A percentile compares a stretch with the other conserved stretches of the same genome.
Conservation (phyloP, 176 grass and related monocot genomes). For the Hyparrhenia diplandra region DNA sequence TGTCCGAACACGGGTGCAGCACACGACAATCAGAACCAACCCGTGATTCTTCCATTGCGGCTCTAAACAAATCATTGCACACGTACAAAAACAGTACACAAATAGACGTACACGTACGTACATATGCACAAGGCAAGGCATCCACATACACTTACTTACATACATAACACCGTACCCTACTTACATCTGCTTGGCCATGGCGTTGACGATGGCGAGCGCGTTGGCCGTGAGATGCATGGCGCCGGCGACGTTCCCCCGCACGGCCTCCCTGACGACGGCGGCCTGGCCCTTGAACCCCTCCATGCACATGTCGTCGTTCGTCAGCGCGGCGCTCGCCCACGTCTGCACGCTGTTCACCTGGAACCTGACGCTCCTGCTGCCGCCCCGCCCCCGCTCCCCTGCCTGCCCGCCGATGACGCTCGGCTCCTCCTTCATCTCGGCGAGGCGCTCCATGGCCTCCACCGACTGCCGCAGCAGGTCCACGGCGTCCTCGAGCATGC, state of each 20-base stretch:
- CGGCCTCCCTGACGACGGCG: constrained; percentile 23
- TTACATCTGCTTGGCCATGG: constrained; percentile 33
- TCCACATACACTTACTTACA: neutral
- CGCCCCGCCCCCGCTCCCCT: no score
- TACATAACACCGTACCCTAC: neutral
- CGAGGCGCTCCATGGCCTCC: constrained; percentile 40
- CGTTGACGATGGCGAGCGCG: constrained; percentile 57
- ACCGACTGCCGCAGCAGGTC: constrained; percentile 45
- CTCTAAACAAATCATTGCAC: neutral
- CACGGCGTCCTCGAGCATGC: constrained; percentile 52
- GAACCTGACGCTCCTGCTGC: constrained; percentile 21
- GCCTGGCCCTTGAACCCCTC: constrained; percentile 45
- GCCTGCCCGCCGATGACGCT: neutral
- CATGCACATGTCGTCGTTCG: constrained; percentile 69
- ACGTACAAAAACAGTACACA: neutral
- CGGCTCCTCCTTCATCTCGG: neutral
- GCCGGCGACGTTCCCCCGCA: constrained; percentile 30
- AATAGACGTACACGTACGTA: neutral
- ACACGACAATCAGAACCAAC: neutral
- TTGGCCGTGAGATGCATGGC: constrained; percentile 50
- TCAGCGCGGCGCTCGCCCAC: constrained; percentile 87
- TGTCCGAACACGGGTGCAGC: neutral
- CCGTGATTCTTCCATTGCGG: neutral
- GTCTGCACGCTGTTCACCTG: constrained; percentile 61
- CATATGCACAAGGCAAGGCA: neutral